Evolutionary conservation across 2,329 filamentous ascomycete genomes (phyloP).

Genomic region (Zarea fungicola): DNA sequence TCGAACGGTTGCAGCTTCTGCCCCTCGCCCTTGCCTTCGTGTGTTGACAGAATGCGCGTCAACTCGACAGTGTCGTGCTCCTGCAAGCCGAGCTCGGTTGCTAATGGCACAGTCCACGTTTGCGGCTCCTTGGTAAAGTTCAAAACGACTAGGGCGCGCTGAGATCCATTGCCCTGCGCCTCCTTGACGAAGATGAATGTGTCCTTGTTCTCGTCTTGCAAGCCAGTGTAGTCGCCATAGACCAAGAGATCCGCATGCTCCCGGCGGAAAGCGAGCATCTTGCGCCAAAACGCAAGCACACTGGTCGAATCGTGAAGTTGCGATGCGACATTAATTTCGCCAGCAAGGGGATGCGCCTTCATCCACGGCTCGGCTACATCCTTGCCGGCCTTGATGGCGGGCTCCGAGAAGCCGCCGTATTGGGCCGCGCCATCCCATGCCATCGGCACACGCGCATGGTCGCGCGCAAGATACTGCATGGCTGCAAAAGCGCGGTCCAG

Average conservation of each 20-base stretch:
- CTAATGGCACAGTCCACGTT: constrained; percentile 16
- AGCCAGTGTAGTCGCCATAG: constrained; percentile 28
- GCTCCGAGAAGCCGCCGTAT: constrained; percentile 30
- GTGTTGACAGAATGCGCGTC: constrained; percentile 25
- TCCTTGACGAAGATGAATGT: constrained; percentile 28
- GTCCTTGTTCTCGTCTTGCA: constrained; percentile 21
- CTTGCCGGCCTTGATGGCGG: constrained; percentile 28
- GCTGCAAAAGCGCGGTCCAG: constrained; percentile 31
- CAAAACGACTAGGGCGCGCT: constrained; percentile 24
- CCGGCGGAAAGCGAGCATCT: constrained; percentile 23
- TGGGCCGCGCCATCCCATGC: constrained; percentile 49
- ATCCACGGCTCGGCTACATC: constrained; percentile 29
- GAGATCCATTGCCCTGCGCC: constrained; percentile 17
- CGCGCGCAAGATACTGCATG: constrained; percentile 38
- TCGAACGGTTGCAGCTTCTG: constrained; percentile 25
- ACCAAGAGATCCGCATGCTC: constrained; percentile 29
- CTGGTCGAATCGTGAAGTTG: constrained; percentile 41
- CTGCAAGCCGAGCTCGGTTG: constrained; percentile 20
- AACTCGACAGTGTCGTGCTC: constrained; percentile 15
- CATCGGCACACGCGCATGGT: constrained; percentile 62
- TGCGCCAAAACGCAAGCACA: constrained; percentile 29
- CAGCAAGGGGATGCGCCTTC: constrained; percentile 26
- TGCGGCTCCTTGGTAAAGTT: constrained; percentile 30
- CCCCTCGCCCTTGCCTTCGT: constrained; percentile 16
- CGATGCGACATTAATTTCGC: constrained; percentile 49